Evolutionary conservation across 2,329 filamentous ascomycete genomes (phyloP).

Genomic region (Neofusicoccum kwambonambiense): DNA sequence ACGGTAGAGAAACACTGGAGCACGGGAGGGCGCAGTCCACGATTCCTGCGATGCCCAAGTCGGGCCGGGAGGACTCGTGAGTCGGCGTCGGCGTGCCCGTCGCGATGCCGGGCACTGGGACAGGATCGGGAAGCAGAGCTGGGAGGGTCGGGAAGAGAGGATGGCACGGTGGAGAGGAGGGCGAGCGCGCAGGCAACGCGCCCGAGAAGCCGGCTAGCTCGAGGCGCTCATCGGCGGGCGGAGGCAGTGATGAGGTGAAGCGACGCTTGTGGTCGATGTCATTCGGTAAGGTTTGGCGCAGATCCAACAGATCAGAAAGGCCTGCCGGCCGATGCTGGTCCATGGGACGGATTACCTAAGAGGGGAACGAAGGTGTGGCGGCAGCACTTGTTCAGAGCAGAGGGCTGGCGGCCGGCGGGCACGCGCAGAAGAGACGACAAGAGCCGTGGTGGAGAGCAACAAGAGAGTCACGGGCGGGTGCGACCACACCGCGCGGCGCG

Average conservation of each 20-base stretch:
- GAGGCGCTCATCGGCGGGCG: conserved; percentile 2
- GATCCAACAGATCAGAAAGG: conserved; percentile 17
- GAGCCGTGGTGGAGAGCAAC: neutral
- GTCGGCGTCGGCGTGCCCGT: conserved; percentile 12
- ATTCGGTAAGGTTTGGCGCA: conserved; percentile 16
- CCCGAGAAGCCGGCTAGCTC: conserved; percentile 4
- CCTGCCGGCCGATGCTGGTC: conserved; percentile 12
- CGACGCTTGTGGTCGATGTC: conserved; percentile 14
- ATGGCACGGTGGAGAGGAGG: conserved; percentile 9
- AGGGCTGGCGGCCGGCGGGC: neutral
- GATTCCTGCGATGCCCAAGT: conserved; percentile 8
- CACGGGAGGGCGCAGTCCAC: conserved; percentile 2
- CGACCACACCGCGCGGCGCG: neutral
- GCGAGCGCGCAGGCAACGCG: neutral
- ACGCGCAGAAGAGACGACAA: neutral
- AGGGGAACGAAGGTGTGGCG: neutral
- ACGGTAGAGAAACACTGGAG: neutral
- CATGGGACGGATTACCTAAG: conserved; percentile 16
- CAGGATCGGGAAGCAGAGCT: conserved; percentile 3
- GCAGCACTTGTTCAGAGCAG: neutral
- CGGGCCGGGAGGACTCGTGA: conserved; percentile 5
- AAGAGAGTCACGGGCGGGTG: neutral
- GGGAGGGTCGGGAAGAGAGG: conserved; percentile 8
- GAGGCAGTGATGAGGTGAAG: conserved; percentile 11
- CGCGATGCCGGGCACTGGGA: conserved; percentile 12